Evolutionary conservation across 441 rosid genomes (phyloP), one percentile per base, ranked within the genome.

Genomic region (Adansonia grandidieri): DNA sequence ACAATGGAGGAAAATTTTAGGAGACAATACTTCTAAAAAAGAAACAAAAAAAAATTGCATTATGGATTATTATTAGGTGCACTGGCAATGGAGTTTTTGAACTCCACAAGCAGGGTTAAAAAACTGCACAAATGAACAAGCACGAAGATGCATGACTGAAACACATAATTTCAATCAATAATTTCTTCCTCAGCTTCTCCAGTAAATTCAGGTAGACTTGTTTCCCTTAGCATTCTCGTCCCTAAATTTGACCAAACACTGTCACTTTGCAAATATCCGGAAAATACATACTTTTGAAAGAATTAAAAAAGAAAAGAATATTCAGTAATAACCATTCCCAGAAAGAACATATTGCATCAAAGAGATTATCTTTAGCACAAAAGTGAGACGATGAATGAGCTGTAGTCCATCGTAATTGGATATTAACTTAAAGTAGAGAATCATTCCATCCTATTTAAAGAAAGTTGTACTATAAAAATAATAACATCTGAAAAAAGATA

Each of bases 1-100:
- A 88, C 72, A 73, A 64, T 78, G 54, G 15, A 76, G 77, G 73
- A 57, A 81, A 73, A 17, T 15, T 72, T 19, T 22, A 66, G 47
- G 11, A 32, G 47, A 63, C 47, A 72, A 73, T 5, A 66, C 64
- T 11, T 77, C 67, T 17, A 60, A 60, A 75, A 28, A 8, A 24
- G 5, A 6, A 54, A 56, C 5, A 17, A 7, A 11, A 62, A 11
- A 7, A n/a, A 6, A 7, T 0, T 10, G 7, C 44, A 13, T 32
- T 32, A 32, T 32, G 40, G 40, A 32, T 32, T 32, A 32, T 32
- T 32, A 3, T 32, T 32, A 32, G 40, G 40, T 32, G 40, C 40
- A 32, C 40, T 32, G 40, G 40, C 40, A 32, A 32, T 32, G 40
- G 40, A 32, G 40, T 32, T 32, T 32, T 32, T 32, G 40, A 32